These are phyloP conservation scores for Apiotrichum veenhuisii DNA, from an alignment of 1,284 basidiomycete species.

Conservation along the genomic window DNA sequence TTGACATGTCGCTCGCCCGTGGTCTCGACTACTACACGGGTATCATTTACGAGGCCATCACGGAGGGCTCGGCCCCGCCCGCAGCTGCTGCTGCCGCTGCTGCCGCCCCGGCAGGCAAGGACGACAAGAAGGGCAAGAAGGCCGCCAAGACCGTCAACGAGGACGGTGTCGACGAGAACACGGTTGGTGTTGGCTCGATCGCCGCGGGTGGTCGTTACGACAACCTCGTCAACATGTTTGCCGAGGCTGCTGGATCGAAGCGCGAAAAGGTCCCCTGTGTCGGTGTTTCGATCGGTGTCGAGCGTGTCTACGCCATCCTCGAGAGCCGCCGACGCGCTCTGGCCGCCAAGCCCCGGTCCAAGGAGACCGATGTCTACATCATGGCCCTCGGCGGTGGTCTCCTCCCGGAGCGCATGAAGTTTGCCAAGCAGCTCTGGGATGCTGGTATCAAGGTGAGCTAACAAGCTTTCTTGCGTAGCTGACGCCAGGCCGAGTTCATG, in stretches of 20 bases:
- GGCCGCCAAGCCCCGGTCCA: slow-evolving; percentile 62
- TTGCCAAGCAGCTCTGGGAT: slow-evolving; percentile 78
- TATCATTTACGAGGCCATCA: slow-evolving; percentile 95
- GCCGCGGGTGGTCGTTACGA: slow-evolving; percentile 97
- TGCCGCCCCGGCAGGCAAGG: slow-evolving; percentile 17
- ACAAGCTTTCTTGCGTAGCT: background rate
- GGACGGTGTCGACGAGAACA: slow-evolving; percentile 86
- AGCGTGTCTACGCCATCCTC: slow-evolving; percentile 90
- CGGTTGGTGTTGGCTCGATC: slow-evolving; percentile 94
- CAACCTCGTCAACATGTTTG: slow-evolving; percentile 92
- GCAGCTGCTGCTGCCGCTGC: slow-evolving; percentile 51
- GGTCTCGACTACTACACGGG: slow-evolving; percentile 99
- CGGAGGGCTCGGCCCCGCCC: slow-evolving; percentile 85
- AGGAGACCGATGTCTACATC: slow-evolving; percentile 92
- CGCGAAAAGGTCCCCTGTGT: slow-evolving; percentile 74
- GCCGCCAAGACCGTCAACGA: slow-evolving; percentile 53
- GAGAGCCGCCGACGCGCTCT: slow-evolving; percentile 78
- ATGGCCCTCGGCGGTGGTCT: slow-evolving; percentile 82
- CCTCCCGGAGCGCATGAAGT: slow-evolving; percentile 75
- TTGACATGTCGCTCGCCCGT: slow-evolving; percentile 92
- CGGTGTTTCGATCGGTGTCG: slow-evolving; percentile 88
- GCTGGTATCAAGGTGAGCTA: slow-evolving; percentile 76
- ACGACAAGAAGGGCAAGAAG: slow-evolving; percentile 53
- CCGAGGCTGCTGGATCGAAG: slow-evolving; percentile 65
- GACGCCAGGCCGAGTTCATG: slow-evolving; percentile 76